These are phyloP conservation scores for Cryptosporidium viatorum DNA, from an alignment of 169 alveolate species.

Conservation along the genomic window DNA sequence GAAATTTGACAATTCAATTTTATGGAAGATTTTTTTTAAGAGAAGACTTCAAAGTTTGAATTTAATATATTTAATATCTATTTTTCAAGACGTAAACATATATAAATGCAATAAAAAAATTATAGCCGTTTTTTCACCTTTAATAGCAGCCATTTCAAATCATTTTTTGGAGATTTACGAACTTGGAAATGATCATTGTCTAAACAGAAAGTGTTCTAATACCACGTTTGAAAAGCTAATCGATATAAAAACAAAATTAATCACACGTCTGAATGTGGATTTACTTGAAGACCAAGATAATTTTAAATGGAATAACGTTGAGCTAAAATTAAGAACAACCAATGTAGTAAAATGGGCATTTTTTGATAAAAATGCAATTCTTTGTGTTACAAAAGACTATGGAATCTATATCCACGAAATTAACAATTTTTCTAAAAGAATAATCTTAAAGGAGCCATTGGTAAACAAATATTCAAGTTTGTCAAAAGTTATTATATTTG, in stretches of 20 bases:
- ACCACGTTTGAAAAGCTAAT: neutral
- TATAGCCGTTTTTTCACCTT: conserved; percentile 37
- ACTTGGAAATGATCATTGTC: neutral
- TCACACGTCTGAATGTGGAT: neutral
- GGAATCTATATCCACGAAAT: conserved; percentile 32
- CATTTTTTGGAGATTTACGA: conserved; percentile 28
- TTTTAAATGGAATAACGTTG: neutral
- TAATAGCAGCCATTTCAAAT: conserved; percentile 6
- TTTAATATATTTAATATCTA: neutral
- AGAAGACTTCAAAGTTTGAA: neutral
- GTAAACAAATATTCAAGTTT: no score
- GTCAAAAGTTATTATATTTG: neutral
- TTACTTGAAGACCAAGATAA: neutral
- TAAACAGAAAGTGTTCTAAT: neutral
- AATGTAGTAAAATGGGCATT: conserved; percentile 16
- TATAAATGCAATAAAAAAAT: conserved; percentile 6
- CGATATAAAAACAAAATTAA: neutral
- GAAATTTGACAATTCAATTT: neutral
- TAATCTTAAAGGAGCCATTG: neutral
- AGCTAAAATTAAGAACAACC: neutral
- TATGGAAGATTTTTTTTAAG: conserved; percentile 3
- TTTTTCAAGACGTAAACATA: conserved; percentile 16
- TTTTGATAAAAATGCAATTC: conserved; percentile 1
- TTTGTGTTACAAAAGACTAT: conserved; percentile 18
- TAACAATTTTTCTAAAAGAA: neutral